These are phyloP conservation scores for Combretum micranthum DNA, from an alignment of 345 rosid species.

Conservation along the genomic window DNA sequence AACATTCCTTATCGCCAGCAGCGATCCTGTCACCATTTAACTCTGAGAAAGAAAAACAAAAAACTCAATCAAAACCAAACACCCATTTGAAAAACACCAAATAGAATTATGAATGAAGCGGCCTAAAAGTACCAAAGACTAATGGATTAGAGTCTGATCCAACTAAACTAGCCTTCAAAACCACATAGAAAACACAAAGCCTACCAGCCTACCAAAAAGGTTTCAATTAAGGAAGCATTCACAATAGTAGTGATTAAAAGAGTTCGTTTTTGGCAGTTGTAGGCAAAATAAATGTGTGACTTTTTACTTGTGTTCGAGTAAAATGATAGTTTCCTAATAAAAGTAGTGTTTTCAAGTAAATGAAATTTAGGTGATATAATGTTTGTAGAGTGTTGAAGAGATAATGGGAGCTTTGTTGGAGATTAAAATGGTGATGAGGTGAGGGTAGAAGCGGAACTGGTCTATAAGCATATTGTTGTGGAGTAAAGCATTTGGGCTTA, in stretches of 20 bases:
- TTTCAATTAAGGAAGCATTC: conserved; percentile 60
- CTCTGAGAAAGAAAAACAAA: conserved; percentile 19
- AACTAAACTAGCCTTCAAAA: conserved; percentile 71
- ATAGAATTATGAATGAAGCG: not conserved
- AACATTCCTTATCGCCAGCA: conserved; percentile 29
- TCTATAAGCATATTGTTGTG: too few relatives aligned
- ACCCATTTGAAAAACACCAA: not conserved
- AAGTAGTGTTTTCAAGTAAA: not conserved
- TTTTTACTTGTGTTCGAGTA: too few relatives aligned
- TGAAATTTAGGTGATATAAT: not conserved
- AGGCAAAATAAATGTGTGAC: not conserved
- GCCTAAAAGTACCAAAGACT: conserved; percentile 50
- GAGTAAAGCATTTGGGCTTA: too few relatives aligned
- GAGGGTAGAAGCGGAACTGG: too few relatives aligned
- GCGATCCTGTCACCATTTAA: conserved; percentile 29
- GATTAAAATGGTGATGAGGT: too few relatives aligned
- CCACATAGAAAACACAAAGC: conserved; percentile 71
- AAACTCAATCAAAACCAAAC: not conserved
- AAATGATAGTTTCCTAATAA: too few relatives aligned
- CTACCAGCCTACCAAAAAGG: conserved; percentile 86
- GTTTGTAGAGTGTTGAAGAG: not conserved
- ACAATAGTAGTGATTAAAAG: conserved; percentile 11
- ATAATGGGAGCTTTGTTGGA: too few relatives aligned
- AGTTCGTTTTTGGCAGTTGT: not conserved
- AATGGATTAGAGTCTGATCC: conserved; percentile 78